These are phyloP conservation scores for Calophaca sinica DNA, from an alignment of 306 rosid genomes.

Conservation along the genomic window DNA sequence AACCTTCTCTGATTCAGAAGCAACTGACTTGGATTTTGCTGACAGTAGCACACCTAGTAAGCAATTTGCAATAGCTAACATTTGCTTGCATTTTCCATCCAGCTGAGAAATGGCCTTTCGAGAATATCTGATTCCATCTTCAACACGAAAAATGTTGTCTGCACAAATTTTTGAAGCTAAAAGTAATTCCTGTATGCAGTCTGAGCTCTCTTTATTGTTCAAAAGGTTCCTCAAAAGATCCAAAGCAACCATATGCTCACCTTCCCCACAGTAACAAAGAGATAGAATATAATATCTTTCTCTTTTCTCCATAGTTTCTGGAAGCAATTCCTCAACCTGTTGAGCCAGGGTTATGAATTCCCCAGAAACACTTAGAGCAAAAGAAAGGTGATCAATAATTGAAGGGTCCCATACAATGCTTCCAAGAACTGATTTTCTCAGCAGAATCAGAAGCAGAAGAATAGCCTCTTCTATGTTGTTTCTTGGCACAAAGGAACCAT, in stretches of 20 bases:
- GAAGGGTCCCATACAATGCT: constrained; percentile 80
- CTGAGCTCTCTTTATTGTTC: constrained; percentile 61
- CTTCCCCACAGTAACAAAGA: constrained; percentile 81
- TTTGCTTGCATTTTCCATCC: constrained; percentile 66
- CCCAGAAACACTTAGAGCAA: constrained; percentile 76
- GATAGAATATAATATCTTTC: constrained; percentile 67
- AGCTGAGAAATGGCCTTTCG: constrained; percentile 61
- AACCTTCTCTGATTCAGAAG: constrained; percentile 74
- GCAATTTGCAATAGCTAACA: constrained; percentile 68
- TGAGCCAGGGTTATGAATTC: constrained; percentile 65
- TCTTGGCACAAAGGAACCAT: constrained; percentile 82
- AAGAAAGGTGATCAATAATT: constrained; percentile 80
- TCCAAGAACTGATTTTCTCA: constrained; percentile 61
- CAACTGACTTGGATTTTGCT: constrained; percentile 58
- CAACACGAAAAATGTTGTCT: constrained; percentile 59
- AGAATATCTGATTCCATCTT: constrained; percentile 70
- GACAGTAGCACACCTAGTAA: constrained; percentile 77
- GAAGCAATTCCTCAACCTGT: constrained; percentile 76
- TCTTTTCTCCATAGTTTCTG: constrained; percentile 67
- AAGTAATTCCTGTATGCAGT: constrained; percentile 60
- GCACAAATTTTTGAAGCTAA: constrained; percentile 88
- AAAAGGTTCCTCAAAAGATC: constrained; percentile 78
- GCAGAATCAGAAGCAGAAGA: constrained; percentile 74
- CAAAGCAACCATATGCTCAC: constrained; percentile 66
- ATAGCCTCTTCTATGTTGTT: constrained; percentile 91